These are phyloP conservation scores for Claviceps sp. DNA, from an alignment of 2,329 filamentous ascomycete species.

Conservation along the genomic window DNA sequence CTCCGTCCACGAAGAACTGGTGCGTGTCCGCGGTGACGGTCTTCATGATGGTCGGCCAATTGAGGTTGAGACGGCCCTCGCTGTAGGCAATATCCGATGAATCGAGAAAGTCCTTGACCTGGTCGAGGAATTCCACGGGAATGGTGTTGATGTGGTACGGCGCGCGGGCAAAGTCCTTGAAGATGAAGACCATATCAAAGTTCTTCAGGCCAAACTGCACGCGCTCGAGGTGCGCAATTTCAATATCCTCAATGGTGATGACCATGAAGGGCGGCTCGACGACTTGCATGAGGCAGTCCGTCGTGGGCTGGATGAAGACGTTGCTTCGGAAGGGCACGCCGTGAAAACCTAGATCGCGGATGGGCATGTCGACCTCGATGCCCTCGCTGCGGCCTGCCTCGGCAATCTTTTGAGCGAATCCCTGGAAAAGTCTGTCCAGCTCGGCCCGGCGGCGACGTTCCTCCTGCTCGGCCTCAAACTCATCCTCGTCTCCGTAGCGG, in stretches of 20 bases:
- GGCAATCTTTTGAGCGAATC: constrained; percentile 92
- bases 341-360: constrained; percentile 91
- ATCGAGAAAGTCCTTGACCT: constrained; percentile 96
- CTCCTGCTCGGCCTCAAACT: constrained; percentile 97
- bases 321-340: constrained; percentile 94
- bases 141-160: constrained; percentile 97
- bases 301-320: constrained; percentile 89
- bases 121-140: constrained; percentile 84
- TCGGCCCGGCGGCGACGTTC: constrained; percentile 83
- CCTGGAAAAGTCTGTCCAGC: constrained; percentile 89
- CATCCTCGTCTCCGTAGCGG: constrained; percentile 93
- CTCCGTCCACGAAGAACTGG: constrained; percentile 87
- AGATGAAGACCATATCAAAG: constrained; percentile 96
- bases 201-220: constrained; percentile 97
- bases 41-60: constrained; percentile 99
- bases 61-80: constrained; percentile 91
- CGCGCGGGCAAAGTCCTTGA: constrained; percentile 88
- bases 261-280: constrained; percentile 96
- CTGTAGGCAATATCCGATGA: constrained; percentile 87
- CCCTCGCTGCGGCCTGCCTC: constrained; percentile 86
- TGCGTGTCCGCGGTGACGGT: constrained; percentile 90
- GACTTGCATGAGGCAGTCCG: constrained; percentile 91
- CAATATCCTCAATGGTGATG: constrained; percentile 87
- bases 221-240: constrained; percentile 89
- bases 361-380: constrained; percentile 89